phyloP scores from a whole-genome alignment of 2,329 filamentous ascomycete species.

The Sporothrix phasma region DNA sequence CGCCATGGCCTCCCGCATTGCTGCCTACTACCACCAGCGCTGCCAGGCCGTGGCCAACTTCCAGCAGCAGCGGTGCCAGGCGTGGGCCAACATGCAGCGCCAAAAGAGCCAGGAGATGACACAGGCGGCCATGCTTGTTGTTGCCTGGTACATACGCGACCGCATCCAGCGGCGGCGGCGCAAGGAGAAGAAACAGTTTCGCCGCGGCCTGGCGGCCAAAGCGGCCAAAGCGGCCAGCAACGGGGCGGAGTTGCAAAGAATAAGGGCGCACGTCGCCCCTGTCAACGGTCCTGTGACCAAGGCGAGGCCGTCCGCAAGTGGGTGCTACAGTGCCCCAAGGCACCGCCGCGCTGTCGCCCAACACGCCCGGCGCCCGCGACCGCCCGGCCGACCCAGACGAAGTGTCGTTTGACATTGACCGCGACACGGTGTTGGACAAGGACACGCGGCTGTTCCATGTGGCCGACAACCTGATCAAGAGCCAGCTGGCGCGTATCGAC shows the following conservation, averaged over 20 bases:
- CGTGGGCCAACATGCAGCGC: slow-evolving; percentile 37
- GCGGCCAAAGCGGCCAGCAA: background rate
- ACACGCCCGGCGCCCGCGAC: slow-evolving; percentile 21
- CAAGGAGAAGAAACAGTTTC: slow-evolving; percentile 33
- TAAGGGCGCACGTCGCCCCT: background rate
- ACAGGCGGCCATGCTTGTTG: slow-evolving; percentile 39
- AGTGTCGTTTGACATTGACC: slow-evolving; percentile 33
- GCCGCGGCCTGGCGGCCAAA: slow-evolving; percentile 26
- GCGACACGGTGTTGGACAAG: slow-evolving; percentile 31
- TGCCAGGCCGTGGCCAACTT: slow-evolving; percentile 37
- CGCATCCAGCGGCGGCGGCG: slow-evolving; percentile 35
- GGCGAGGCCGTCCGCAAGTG: slow-evolving; percentile 34
- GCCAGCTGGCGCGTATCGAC: slow-evolving; percentile 36
- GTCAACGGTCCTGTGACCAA: slow-evolving; percentile 24
- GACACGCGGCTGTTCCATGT: slow-evolving; percentile 35
- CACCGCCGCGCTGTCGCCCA: slow-evolving; percentile 24
- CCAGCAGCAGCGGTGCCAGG: slow-evolving; percentile 39
- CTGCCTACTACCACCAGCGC: slow-evolving; percentile 39
- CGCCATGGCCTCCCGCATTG: slow-evolving; percentile 38
- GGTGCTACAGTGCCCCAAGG: slow-evolving; percentile 33
- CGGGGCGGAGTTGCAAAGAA: background rate
- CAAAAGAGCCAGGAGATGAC: slow-evolving; percentile 40
- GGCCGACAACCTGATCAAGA: slow-evolving; percentile 39
- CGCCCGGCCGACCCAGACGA: slow-evolving; percentile 30
- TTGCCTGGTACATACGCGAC: slow-evolving; percentile 41